Evolutionary conservation across 78 protist species (phyloP).

Genomic region (Cavenderia fasciculata): DNA sequence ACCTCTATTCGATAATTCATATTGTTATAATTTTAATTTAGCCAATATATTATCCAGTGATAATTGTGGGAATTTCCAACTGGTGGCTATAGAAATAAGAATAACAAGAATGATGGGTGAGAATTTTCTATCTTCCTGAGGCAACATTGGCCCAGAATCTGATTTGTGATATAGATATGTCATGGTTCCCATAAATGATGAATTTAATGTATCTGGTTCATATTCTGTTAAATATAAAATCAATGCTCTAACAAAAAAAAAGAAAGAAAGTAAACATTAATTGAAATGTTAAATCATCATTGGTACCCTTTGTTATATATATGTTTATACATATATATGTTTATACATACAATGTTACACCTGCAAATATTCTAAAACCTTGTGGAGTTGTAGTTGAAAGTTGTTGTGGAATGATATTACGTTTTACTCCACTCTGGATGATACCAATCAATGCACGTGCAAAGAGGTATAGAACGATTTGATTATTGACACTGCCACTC

Average conservation of each 20-base stretch:
- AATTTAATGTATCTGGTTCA: slow-evolving; percentile 72
- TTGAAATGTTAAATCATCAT: too few relatives aligned
- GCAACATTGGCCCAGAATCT: slow-evolving; percentile 70
- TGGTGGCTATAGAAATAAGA: slow-evolving; percentile 35
- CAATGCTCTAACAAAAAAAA: slow-evolving; percentile 63
- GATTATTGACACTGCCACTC: slow-evolving; percentile 82
- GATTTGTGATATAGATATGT: slow-evolving; percentile 75
- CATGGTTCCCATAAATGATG: slow-evolving; percentile 74
- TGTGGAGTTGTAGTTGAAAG: slow-evolving; percentile 66
- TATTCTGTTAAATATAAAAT: slow-evolving; percentile 85
- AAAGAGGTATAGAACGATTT: slow-evolving; percentile 74
- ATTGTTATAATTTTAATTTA: slow-evolving; percentile 38
- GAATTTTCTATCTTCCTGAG: slow-evolving; percentile 45
- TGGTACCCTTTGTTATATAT: too few relatives aligned
- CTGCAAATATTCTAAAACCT: slow-evolving; percentile 83
- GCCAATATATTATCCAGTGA: slow-evolving; percentile 22
- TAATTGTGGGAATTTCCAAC: slow-evolving; percentile 4
- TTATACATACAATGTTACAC: slow-evolving; percentile 62
- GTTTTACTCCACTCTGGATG: slow-evolving; percentile 43
- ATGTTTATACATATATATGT: too few relatives aligned
- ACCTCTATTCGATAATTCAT: not conserved
- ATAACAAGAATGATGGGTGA: slow-evolving; percentile 28
- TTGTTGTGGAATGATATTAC: slow-evolving; percentile 37
- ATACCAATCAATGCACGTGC: slow-evolving; percentile 70
- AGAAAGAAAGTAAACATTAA: too few relatives aligned